Evolutionary conservation across 2,329 filamentous ascomycete genomes (phyloP).

Genomic region (Nigrograna mackinnonii): DNA sequence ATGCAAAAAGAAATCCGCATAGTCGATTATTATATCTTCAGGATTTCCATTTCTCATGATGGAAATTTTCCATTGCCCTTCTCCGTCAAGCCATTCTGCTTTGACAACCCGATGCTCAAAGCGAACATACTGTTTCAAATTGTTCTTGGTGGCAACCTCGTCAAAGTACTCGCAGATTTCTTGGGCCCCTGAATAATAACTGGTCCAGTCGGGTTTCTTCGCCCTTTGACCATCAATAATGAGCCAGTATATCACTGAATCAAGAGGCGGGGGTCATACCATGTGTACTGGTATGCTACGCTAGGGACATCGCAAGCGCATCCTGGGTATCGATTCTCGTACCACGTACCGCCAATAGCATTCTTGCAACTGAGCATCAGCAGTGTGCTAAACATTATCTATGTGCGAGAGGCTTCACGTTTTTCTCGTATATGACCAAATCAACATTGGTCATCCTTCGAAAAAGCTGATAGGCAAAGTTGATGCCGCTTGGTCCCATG

Average conservation of each 20-base stretch:
- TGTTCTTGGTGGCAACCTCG: constrained; percentile 1
- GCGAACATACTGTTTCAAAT: constrained; percentile 1
- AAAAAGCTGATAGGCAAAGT: constrained; percentile 45
- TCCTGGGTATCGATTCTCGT: constrained; percentile 15
- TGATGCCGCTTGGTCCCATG: constrained; percentile 37
- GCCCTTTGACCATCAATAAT: too few species aligned
- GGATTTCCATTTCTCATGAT: not conserved
- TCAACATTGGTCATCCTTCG: constrained; percentile 34
- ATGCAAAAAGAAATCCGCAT: constrained; percentile 36
- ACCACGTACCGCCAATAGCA: too few species aligned
- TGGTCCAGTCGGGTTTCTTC: too few species aligned
- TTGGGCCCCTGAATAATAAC: too few species aligned
- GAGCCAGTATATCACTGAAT: too few species aligned
- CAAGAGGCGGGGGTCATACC: too few species aligned
- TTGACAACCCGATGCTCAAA: not conserved
- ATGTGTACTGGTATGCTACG: constrained; percentile 9
- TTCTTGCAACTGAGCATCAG: too few species aligned
- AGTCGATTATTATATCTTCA: constrained; percentile 27
- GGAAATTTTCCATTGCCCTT: constrained; percentile 3
- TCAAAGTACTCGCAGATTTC: constrained; percentile 2
- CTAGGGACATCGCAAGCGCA: constrained; percentile 7
- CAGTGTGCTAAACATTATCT: too few species aligned
- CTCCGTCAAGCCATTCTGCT: constrained; percentile 5
- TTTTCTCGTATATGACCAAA: constrained; percentile 50
- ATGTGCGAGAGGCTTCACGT: too few species aligned